Evolutionary conservation across 805 yeast genomes (phyloP).

Genomic region (Kuraishia cidri): DNA sequence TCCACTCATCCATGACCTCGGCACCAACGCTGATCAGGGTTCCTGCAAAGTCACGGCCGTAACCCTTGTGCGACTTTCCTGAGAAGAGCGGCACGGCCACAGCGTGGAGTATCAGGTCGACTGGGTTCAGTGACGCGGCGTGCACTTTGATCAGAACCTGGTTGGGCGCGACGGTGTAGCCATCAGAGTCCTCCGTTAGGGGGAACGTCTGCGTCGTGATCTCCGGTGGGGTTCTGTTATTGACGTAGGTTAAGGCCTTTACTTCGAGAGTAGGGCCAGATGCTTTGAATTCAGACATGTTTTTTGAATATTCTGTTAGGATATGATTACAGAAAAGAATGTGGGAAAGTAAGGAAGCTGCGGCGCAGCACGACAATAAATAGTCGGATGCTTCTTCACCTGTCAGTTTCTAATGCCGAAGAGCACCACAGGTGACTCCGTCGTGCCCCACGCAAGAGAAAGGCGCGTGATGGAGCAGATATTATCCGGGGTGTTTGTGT

Average conservation of each 20-base stretch:
- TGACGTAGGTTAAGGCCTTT: not conserved
- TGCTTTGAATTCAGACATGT: no score
- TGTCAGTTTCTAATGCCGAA: no score
- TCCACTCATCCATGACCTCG: conserved; percentile 4
- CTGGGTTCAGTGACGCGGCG: conserved; percentile 1
- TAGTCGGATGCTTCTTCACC: no score
- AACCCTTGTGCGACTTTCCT: conserved; percentile 1
- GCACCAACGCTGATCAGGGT: conserved; percentile 11
- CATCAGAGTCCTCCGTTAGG: not conserved
- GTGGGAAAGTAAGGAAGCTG: no score
- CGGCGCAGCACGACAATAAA: no score
- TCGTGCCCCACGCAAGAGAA: no score
- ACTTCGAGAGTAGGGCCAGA: no score
- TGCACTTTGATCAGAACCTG: conserved; percentile 1
- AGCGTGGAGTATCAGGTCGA: not conserved
- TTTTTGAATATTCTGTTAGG: no score
- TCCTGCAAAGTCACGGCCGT: conserved; percentile 17
- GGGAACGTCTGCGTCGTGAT: not conserved
- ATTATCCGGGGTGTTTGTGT: no score
- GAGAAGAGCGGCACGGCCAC: not conserved
- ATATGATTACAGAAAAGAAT: no score
- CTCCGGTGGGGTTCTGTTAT: not conserved
- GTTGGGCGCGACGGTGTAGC: not conserved
- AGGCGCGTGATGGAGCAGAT: no score
- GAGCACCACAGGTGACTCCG: no score